phyloP scores from a whole-genome alignment of 2,329 filamentous ascomycete species.

The Lachnellula subtilissima region DNA sequence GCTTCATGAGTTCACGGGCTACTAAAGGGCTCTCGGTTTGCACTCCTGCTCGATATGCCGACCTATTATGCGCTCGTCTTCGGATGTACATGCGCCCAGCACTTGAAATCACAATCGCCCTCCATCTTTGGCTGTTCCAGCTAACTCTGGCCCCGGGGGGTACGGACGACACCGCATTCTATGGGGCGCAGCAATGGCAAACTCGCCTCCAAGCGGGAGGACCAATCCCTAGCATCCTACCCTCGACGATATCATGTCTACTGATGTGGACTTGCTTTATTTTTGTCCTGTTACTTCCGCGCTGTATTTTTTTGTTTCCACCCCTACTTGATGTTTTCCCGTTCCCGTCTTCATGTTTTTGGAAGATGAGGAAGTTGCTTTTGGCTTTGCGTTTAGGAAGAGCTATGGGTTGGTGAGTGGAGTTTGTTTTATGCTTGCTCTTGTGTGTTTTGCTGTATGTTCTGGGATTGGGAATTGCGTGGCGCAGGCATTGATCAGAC shows the following conservation, averaged over 20 bases:
- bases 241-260: background rate
- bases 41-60: constrained; percentile 84
- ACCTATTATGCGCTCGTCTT: constrained; percentile 73
- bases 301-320: background rate
- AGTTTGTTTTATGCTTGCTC: background rate
- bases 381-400: background rate
- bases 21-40: constrained; percentile 82
- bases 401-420: background rate
- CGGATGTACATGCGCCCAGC: constrained; percentile 56
- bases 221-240: constrained; percentile 50
- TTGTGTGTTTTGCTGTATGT: background rate
- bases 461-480: background rate
- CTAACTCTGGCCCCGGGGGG: too few species aligned
- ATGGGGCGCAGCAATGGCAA: too few species aligned
- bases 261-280: background rate
- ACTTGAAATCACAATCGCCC: too few species aligned
- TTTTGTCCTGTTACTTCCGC: background rate
- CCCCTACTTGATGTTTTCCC: background rate
- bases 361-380: background rate
- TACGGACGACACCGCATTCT: too few species aligned
- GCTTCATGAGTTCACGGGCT: constrained; percentile 74
- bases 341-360: background rate
- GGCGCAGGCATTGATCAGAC: background rate
- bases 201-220: too few species aligned
- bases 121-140: too few species aligned